Conservation (phyloP, 2,329 filamentous ascomycete species). For the Zopfia rhizophila region DNA sequence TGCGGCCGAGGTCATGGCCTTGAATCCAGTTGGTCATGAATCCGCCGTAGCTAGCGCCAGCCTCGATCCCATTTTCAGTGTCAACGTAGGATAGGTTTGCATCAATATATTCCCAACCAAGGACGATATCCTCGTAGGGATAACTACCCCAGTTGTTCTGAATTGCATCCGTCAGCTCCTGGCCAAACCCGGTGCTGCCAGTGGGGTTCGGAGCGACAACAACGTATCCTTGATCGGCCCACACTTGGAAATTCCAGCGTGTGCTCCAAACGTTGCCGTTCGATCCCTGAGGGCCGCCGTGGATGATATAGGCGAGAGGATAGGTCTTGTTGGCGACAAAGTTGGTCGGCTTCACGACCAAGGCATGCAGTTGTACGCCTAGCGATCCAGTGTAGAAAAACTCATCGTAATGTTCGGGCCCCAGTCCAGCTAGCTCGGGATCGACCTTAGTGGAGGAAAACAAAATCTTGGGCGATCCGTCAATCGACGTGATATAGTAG, state of each 20-base stretch:
- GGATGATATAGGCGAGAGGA: constrained; percentile 80
- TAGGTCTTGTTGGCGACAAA: constrained; percentile 79
- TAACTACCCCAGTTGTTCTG: constrained; percentile 83
- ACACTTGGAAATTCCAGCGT: constrained; percentile 86
- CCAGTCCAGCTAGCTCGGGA: constrained; percentile 73
- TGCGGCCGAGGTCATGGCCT: constrained; percentile 80
- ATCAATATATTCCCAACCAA: constrained; percentile 79
- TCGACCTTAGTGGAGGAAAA: constrained; percentile 71
- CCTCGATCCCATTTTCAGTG: constrained; percentile 74
- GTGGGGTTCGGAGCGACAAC: constrained; percentile 86
- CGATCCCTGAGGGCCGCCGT: constrained; percentile 82
- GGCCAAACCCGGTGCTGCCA: constrained; percentile 85
- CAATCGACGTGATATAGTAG: constrained; percentile 38
- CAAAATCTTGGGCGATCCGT: constrained; percentile 54
- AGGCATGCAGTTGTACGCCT: constrained; percentile 72
- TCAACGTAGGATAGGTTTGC: constrained; percentile 74
- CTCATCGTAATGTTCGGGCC: constrained; percentile 70
- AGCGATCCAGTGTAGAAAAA: constrained; percentile 76
- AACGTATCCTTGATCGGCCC: constrained; percentile 87
- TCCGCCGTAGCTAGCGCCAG: constrained; percentile 68
- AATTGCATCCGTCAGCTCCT: constrained; percentile 80
- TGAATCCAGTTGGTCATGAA: constrained; percentile 82
- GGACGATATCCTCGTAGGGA: constrained; percentile 85
- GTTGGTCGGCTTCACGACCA: constrained; percentile 70
- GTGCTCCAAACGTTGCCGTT: constrained; percentile 82